These are phyloP conservation scores for Ascochyta clinopodiicola DNA, from an alignment of 2,329 filamentous ascomycete genomes.

Conservation along the genomic window DNA sequence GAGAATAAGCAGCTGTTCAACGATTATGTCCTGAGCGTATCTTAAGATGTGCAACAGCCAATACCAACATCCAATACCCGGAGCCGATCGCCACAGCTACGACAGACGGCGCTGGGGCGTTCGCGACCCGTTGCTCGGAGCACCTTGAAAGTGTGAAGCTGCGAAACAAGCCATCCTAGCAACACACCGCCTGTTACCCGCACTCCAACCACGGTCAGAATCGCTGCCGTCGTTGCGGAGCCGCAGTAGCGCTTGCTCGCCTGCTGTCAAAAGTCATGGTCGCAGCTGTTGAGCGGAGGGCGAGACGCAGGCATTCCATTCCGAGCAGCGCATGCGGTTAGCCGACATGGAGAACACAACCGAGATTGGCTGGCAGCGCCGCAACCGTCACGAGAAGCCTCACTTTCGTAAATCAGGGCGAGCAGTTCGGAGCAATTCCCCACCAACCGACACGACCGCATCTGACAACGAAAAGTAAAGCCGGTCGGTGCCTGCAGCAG, in stretches of 20 bases:
- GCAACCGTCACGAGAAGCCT: slow-evolving; percentile 37
- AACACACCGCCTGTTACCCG: slow-evolving; percentile 39
- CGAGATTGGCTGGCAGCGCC: slow-evolving; percentile 35
- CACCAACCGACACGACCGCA: slow-evolving; percentile 17
- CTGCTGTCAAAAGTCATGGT: slow-evolving; percentile 29
- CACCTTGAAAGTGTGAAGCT: slow-evolving; percentile 35
- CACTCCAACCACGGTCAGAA: slow-evolving; percentile 18
- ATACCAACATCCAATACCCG: slow-evolving; percentile 31
- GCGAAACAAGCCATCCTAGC: slow-evolving; percentile 35
- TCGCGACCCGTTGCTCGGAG: slow-evolving; percentile 22
- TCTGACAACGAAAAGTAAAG: slow-evolving; percentile 15
- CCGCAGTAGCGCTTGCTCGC: slow-evolving; percentile 30
- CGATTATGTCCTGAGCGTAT: slow-evolving; percentile 34
- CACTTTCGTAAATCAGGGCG: slow-evolving; percentile 42
- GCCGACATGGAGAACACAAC: slow-evolving; percentile 10
- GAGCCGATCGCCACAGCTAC: slow-evolving; percentile 37
- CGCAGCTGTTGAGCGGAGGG: slow-evolving; percentile 23
- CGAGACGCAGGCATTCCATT: slow-evolving; percentile 27
- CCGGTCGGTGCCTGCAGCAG: slow-evolving; percentile 18
- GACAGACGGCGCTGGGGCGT: slow-evolving; percentile 27
- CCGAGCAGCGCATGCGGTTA: slow-evolving; percentile 23
- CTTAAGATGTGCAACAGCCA: slow-evolving; percentile 32
- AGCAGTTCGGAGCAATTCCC: slow-evolving; percentile 23
- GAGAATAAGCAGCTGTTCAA: slow-evolving; percentile 28
- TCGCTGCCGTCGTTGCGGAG: slow-evolving; percentile 22